phyloP scores from a whole-genome alignment of 176 grass and related monocot species.

The Rhipidocladum racemiflorum region DNA sequence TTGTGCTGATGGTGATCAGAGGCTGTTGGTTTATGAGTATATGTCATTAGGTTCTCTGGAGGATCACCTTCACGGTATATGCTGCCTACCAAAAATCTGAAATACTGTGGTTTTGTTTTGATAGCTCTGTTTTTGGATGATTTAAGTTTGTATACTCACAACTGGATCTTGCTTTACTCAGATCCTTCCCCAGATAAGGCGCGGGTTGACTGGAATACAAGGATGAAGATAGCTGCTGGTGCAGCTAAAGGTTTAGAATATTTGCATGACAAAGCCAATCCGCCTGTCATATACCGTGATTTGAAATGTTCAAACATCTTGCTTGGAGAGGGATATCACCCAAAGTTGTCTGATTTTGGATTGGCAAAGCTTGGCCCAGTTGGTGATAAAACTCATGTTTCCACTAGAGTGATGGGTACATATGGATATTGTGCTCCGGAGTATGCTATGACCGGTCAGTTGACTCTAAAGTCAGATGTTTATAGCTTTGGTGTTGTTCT shows the following conservation, averaged over 20 bases:
- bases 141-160: neutral
- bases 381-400: slow-evolving; percentile 62
- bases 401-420: slow-evolving; percentile 68
- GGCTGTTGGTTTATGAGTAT: slow-evolving; percentile 63
- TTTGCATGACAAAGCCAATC: slow-evolving; percentile 56
- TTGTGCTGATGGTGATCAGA: slow-evolving; percentile 62
- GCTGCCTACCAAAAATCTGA: neutral
- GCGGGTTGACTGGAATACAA: slow-evolving; percentile 68
- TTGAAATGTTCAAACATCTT: slow-evolving; percentile 69
- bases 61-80: slow-evolving; percentile 62
- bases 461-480: slow-evolving; percentile 61
- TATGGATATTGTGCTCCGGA: slow-evolving; percentile 67
- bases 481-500: slow-evolving; percentile 64
- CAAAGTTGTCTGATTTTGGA: slow-evolving; percentile 63
- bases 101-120: neutral
- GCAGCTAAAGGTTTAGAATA: slow-evolving; percentile 89
- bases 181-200: slow-evolving; percentile 40
- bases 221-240: slow-evolving; percentile 95
- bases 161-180: slow-evolving; percentile 22
- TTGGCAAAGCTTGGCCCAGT: slow-evolving; percentile 59
- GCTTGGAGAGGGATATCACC: slow-evolving; percentile 46
- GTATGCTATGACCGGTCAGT: slow-evolving; percentile 57
- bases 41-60: slow-evolving; percentile 64
- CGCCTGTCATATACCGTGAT: slow-evolving; percentile 69
- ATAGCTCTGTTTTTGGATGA: neutral